A percentile compares a stretch with the other conserved stretches of the same genome.
phyloP scores from a whole-genome alignment of 805 yeast genomes.

The Yamadazyma olivae region DNA sequence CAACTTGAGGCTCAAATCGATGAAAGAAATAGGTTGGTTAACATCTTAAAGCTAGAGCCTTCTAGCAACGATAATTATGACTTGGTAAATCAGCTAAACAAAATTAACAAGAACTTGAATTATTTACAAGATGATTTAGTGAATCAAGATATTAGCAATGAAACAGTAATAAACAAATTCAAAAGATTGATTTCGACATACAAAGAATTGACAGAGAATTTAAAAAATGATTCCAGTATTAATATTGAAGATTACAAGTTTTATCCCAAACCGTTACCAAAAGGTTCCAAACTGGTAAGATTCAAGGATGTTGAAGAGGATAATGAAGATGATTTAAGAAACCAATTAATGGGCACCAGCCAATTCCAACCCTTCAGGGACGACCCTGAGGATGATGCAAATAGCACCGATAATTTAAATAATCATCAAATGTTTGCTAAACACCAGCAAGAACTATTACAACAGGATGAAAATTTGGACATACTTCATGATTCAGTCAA shows the following conservation, averaged over 20 bases:
- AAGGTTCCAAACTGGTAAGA: constrained; percentile 29
- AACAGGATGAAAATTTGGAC: constrained; percentile 37
- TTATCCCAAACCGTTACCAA: constrained; percentile 7
- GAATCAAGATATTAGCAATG: constrained; percentile 7
- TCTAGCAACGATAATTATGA: constrained; percentile 38
- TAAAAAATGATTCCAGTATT: constrained; percentile 25
- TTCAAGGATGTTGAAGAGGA: constrained; percentile 34
- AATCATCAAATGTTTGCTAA: constrained; percentile 41
- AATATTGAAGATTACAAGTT: constrained; percentile 30
- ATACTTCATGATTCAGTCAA: constrained; percentile 30
- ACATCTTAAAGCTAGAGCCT: constrained; percentile 31
- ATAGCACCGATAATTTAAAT: constrained; percentile 16
- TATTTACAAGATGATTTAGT: constrained; percentile 29
- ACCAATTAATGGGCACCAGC: constrained; percentile 34
- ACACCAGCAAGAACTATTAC: constrained; percentile 38
- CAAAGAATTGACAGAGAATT: constrained; percentile 12
- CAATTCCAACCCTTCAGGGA: constrained; percentile 36
- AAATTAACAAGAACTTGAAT: constrained; percentile 23
- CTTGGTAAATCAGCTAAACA: constrained; percentile 25
- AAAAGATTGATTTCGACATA: constrained; percentile 15
- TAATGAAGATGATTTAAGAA: constrained; percentile 20
- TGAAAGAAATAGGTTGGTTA: constrained; percentile 29
- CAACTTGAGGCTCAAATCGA: constrained; percentile 28
- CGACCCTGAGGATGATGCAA: constrained; percentile 12
- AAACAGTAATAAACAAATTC: constrained; percentile 6